Percentiles rank a stretch among this genome's conserved stretches.
Evolutionary conservation across 164 flowering plant species (phyloP).

Genomic region (Cinnamomum chago): DNA sequence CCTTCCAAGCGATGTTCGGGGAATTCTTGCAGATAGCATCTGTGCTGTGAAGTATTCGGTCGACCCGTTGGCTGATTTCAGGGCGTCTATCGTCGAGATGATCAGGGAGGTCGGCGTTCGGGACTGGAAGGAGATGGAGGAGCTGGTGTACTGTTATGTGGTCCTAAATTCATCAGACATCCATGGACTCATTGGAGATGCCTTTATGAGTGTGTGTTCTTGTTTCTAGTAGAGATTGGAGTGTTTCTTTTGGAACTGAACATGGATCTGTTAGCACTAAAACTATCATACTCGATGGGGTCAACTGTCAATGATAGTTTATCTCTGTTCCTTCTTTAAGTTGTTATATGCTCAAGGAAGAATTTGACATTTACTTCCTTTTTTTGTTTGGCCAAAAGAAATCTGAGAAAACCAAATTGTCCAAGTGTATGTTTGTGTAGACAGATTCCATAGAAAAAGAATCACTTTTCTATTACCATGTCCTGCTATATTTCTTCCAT

Average conservation of each 20-base stretch:
- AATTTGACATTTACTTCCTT: too few species aligned
- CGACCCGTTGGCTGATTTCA: slow-evolving; percentile 35
- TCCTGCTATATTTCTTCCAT: too few species aligned
- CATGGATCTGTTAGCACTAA: too few species aligned
- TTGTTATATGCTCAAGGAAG: too few species aligned
- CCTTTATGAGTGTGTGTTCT: slow-evolving; percentile 34
- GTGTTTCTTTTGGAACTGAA: neutral
- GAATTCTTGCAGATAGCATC: slow-evolving; percentile 32
- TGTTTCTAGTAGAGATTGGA: neutral
- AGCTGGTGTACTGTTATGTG: slow-evolving; percentile 46
- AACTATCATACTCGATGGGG: too few species aligned
- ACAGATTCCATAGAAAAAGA: too few species aligned
- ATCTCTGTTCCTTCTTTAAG: too few species aligned
- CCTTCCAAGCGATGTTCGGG: slow-evolving; percentile 38
- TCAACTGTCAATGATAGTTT: too few species aligned
- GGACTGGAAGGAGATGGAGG: slow-evolving; percentile 52
- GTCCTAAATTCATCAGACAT: slow-evolving; percentile 44
- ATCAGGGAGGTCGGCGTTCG: slow-evolving; percentile 29
- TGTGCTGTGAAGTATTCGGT: slow-evolving; percentile 41
- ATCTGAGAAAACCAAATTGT: too few species aligned
- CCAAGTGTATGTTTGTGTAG: too few species aligned
- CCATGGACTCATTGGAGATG: slow-evolving; percentile 34
- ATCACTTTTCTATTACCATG: too few species aligned
- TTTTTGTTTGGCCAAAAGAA: too few species aligned
- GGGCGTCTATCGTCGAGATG: slow-evolving; percentile 46